Evolutionary conservation across 2,329 filamentous ascomycete species (phyloP), one percentile per base, ranked within the genome.

Genomic region (Monilinia fructicola): DNA sequence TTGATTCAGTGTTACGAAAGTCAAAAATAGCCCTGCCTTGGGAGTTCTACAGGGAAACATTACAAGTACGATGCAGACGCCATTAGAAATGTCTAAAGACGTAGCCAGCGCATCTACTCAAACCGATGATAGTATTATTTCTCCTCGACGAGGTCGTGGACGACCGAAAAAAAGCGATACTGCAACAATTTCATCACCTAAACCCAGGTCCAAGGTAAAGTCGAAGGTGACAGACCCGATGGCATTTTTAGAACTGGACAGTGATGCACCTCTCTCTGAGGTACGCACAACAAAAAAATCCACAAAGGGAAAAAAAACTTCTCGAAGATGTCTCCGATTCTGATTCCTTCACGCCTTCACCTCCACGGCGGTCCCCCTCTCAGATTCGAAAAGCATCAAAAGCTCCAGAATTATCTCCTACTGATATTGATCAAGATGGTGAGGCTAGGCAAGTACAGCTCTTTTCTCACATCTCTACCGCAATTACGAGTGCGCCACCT

Each of bases 1-100:
- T 79, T 93, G 16, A 80, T 90, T 62, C 84, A 87, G 73, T 93
- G 91, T 75, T 93, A 90, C 89, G 78, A 84, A 70, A 87, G 85
- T 67, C 86, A 86, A 74, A 74, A 78, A 82, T 46, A 68, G 72
- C 62, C 66, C 69, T 28, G 74, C 74, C 16, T 69, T 76, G 26
- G 70, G 69, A 40, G 46, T 61, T 56, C 44, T 75, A 38, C 70
- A 68, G 11, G 70, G 71, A n/a, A 76, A 77, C 67, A 50, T 65
- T 14, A 54, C 54, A 28, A 61, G 64, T 48, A 5, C 58, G 2
- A 64, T 9, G n/a, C 44, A 66, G 23, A 52, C n/a, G 46, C 23
- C 23, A 54, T 42, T 26, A 16, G 53, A 42, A 46, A 40, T 35
- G 18, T 55, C 58, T 16, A 69, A 66, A 31, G 26, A 42, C 38